Base-by-base conservation (phyloP, 257 asterid genomes). In the Penstemon barbatus region DNA sequence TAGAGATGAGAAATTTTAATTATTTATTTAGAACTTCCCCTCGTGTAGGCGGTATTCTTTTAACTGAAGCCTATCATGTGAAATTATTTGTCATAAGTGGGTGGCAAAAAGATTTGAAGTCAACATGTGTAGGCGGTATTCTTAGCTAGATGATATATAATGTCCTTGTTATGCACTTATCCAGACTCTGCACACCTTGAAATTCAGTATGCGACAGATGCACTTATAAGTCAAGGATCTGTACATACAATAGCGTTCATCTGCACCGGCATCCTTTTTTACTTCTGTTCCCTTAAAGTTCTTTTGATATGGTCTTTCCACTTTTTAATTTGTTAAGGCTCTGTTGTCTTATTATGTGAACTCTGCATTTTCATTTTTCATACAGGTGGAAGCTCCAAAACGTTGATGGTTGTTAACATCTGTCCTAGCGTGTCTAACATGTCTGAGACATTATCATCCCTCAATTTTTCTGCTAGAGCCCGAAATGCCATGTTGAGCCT, bases 371-470 rank as follows among this genome's bases (percentile, higher is more conserved):
- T 69, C 66, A 43, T 85, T 70, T 67, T 77, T 49, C 58, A 66
- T 79, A 71, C 78, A 94, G 99, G 99, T 64, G 99, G 96, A 80
- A 89, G 87, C 80, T 83, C 97, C 58, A 94, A 91, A 80, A 89
- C 96, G 0, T 80, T 94, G 88, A 75, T 94, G 91, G 77, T 91
- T 72, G 97, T 91, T 78, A 87, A 86, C 73, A 68, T 91, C 71
- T 84, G 87, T 75, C 95, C 99, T 49, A 78, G 77, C 83, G 89
- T 80, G 67, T 77, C 84, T 67, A 89, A 83, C 82, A 74, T 87
- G 81, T 63, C 89, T 48, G 95, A 89, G 85, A 91, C 97, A 41
- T 72, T 91, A 60, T 85, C 96, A 70, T 94, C 97, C 80, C 98
- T 94, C 61, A 94, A 83, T 78, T 91, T 84, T 79, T 82, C 96